Evolutionary conservation across 371 early-diverging fungal species (phyloP), one percentile per base, ranked within the genome.

Genomic region (Coemansia sp.): DNA sequence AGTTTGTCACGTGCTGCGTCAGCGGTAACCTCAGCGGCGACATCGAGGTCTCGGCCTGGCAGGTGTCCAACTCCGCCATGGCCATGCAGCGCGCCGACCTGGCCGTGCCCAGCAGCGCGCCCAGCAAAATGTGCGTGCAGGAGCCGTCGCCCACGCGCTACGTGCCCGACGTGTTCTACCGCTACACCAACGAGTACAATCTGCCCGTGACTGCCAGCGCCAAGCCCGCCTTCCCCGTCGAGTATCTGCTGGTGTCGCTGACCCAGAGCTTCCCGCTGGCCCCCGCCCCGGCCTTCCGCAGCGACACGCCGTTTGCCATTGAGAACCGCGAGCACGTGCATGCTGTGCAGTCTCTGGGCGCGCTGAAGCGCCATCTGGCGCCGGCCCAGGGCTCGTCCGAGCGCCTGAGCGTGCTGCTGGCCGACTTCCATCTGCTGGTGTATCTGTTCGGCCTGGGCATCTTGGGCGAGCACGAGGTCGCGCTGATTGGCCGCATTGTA

Each of bases 151-250:
- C 81, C 11, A 84, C 86, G 56, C 87, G 89, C 6, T 98, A 97
- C 72, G 91, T 98, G 5, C 98, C 97, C 3, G 98, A 98, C 51
- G 90, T 98, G 4, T 93, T 95, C 69, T 98, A 94, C 84, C 90
- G 90, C 77, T 93, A 88, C 78, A 92, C 89, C 74, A 96, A 98
- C 81, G 89, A 95, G 74, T 98, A 98, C 77, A 88, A 88, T 37
- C 81, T 92, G 16, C 80, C 85, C 34, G 98, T 96, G 0, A 83
- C 92, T 54, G 87, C 94, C 59, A 83, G 84, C 33, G 91, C 91
- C 16, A 94, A 93, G 64, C 97, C 97, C 0, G 89, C 92, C 0
- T 98, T 97, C 71, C 99, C 99, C 0, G 91, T 96, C 0, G 98
- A 98, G 60, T 97, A 98, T 69, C 84, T 97, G 29, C 77, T 98